Evolutionary conservation across 2,329 filamentous ascomycete species (phyloP).

Genomic region (Stagonosporopsis cucurbitacearum): DNA sequence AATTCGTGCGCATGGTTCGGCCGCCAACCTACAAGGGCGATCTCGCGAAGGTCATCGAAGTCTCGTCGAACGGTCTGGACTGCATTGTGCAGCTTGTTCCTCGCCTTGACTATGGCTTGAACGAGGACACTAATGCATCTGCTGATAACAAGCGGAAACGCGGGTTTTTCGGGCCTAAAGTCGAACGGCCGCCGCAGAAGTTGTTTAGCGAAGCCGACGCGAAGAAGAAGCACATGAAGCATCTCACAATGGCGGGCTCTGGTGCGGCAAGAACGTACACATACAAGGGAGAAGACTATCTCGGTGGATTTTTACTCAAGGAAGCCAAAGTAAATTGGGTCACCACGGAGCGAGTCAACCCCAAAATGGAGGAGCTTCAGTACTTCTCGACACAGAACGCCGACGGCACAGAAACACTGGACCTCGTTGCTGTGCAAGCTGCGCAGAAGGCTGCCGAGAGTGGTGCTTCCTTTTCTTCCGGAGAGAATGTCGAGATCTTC

Average conservation of each 20-base stretch:
- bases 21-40: slow-evolving; percentile 84
- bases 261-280: slow-evolving; percentile 73
- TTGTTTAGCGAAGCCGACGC: slow-evolving; percentile 94
- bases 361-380: slow-evolving; percentile 93
- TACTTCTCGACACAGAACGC: slow-evolving; percentile 87
- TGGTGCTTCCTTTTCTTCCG: slow-evolving; percentile 84
- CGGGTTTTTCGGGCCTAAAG: slow-evolving; percentile 54
- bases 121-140: slow-evolving; percentile 73
- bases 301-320: slow-evolving; percentile 92
- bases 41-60: slow-evolving; percentile 88
- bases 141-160: slow-evolving; percentile 77
- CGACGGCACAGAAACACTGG: slow-evolving; percentile 91
- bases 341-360: slow-evolving; percentile 87
- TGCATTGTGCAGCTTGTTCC: slow-evolving; percentile 88
- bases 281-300: slow-evolving; percentile 87
- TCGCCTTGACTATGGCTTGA: slow-evolving; percentile 86
- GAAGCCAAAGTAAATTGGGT: slow-evolving; percentile 90
- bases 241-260: slow-evolving; percentile 60
- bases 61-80: slow-evolving; percentile 90
- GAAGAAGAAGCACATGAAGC: slow-evolving; percentile 79
- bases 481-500: slow-evolving; percentile 96
- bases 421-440: slow-evolving; percentile 87
- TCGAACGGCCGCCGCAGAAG: slow-evolving; percentile 80
- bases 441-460: slow-evolving; percentile 85
- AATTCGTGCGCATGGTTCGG: slow-evolving; percentile 87